Percentiles rank a stretch among this genome's conserved stretches.
Conservation (phyloP, 2,329 filamentous ascomycete genomes). For the Fusarium azukiicola region DNA sequence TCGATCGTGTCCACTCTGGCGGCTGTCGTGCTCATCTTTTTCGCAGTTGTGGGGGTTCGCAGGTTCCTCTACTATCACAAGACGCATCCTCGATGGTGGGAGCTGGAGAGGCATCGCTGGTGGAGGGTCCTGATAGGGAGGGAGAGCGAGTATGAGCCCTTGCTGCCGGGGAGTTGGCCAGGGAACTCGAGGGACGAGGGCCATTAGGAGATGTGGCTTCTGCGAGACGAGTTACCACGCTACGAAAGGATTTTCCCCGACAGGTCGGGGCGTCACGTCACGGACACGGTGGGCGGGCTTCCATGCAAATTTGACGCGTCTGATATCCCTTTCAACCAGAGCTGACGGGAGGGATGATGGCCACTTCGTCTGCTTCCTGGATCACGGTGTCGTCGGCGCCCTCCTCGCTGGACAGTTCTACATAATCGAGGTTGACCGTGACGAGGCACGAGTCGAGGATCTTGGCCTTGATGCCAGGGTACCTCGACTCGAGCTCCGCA, state of each 20-base stretch:
- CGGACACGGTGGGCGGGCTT: conserved; percentile 28
- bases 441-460: conserved; percentile 87
- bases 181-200: conserved; percentile 13
- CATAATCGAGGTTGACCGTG: conserved; percentile 90
- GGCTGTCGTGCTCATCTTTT: conserved; percentile 50
- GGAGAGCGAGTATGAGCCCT: conserved; percentile 57
- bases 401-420: conserved; percentile 80
- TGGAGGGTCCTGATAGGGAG: conserved; percentile 22
- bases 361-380: conserved; percentile 89
- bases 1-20: conserved; percentile 56
- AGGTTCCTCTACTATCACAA: conserved; percentile 49
- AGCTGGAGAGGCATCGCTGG: conserved; percentile 39
- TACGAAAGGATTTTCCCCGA: conserved; percentile 30
- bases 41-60: conserved; percentile 47
- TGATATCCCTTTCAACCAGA: conserved; percentile 79
- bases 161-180: conserved; percentile 49
- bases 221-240: not conserved
- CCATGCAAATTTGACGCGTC: conserved; percentile 34
- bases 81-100: conserved; percentile 46
- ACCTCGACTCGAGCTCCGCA: conserved; percentile 82
- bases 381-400: conserved; percentile 73
- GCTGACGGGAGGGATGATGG: conserved; percentile 93
- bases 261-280: not conserved
- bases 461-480: conserved; percentile 84
- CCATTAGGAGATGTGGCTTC: conserved; percentile 24